These are phyloP conservation scores for Moesziomyces sp. DNA, from an alignment of 1,284 basidiomycete species.

Conservation along the genomic window DNA sequence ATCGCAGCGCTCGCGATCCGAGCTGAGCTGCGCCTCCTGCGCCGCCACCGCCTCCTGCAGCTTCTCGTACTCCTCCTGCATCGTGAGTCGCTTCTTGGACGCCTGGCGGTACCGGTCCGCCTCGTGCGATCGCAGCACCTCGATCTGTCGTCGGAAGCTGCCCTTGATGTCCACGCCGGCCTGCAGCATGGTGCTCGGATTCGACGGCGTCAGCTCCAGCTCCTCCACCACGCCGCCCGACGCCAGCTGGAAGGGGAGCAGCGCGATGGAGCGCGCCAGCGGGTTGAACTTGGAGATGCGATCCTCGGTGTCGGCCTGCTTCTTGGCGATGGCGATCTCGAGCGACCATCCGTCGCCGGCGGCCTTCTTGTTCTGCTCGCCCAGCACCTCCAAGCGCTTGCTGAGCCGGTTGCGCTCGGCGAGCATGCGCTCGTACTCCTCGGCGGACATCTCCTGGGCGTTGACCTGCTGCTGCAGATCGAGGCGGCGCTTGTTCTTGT, in stretches of 20 bases:
- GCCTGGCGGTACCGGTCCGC: slow-evolving; percentile 44
- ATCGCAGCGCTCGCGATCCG: slow-evolving; percentile 40
- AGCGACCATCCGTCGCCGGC: slow-evolving; percentile 53
- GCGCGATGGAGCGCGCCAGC: slow-evolving; percentile 47
- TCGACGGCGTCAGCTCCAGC: slow-evolving; percentile 49
- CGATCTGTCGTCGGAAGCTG: slow-evolving; percentile 46
- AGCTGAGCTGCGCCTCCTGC: slow-evolving; percentile 35
- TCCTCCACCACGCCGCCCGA: slow-evolving; percentile 46
- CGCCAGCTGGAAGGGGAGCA: slow-evolving; percentile 50
- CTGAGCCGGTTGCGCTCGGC: slow-evolving; percentile 54
- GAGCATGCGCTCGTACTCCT: slow-evolving; percentile 62
- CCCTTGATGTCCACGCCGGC: slow-evolving; percentile 54
- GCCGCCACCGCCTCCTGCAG: slow-evolving; percentile 43
- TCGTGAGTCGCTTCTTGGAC: slow-evolving; percentile 49
- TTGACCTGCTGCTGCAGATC: slow-evolving; percentile 57
- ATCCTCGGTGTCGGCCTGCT: slow-evolving; percentile 60
- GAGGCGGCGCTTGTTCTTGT: slow-evolving; percentile 47
- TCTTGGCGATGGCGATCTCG: slow-evolving; percentile 59
- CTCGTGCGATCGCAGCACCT: slow-evolving; percentile 43
- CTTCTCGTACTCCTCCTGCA: slow-evolving; percentile 55
- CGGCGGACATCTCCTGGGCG: slow-evolving; percentile 61
- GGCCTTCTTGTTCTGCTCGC: slow-evolving; percentile 50
- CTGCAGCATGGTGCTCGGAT: slow-evolving; percentile 55
- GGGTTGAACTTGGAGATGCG: slow-evolving; percentile 54
- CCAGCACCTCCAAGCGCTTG: slow-evolving; percentile 52